Percentiles rank a stretch among this genome's conserved stretches.
Evolutionary conservation across 352 stramenopile species (phyloP).

Genomic region (Phytopythium cucurbitacearum): DNA sequence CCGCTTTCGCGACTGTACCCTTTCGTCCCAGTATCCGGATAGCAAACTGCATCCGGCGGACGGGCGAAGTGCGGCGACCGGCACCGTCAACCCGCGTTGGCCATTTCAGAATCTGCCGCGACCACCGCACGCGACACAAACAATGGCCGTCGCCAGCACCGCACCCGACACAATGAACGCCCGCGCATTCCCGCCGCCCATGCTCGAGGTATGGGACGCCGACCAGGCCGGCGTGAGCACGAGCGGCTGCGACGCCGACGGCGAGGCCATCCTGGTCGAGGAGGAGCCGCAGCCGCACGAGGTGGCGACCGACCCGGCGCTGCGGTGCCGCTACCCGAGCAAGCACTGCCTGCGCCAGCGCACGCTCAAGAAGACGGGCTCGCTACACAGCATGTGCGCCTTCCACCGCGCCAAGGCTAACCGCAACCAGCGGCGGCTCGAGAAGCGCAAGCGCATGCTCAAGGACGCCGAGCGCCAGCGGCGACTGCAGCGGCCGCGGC

Average conservation of each 20-base stretch:
- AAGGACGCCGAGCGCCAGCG: slow-evolving; percentile 11
- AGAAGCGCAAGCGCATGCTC: slow-evolving; percentile 32
- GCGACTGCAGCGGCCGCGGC: background rate
- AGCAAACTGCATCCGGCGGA: no score
- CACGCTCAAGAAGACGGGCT: slow-evolving; percentile 56
- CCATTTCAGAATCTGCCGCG: no score
- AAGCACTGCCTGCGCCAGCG: slow-evolving; percentile 47
- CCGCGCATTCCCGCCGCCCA: background rate
- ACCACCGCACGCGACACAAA: no score
- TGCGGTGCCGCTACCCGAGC: slow-evolving; percentile 49
- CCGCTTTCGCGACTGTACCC: no score
- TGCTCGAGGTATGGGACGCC: background rate
- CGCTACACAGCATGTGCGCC: slow-evolving; percentile 56
- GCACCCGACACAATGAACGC: no score
- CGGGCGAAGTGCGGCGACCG: no score
- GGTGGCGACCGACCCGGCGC: slow-evolving; percentile 25
- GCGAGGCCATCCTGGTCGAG: slow-evolving; percentile 28
- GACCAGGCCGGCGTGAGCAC: background rate
- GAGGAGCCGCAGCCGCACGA: slow-evolving; percentile 31
- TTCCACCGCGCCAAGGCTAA: slow-evolving; percentile 58
- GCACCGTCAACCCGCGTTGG: no score
- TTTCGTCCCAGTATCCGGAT: no score
- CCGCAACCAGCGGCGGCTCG: slow-evolving; percentile 44
- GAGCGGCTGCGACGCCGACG: slow-evolving; percentile 17
- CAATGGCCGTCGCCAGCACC: no score